These are phyloP conservation scores for Nicotiana benthamiana DNA, from an alignment of 257 asterid species.

Conservation along the genomic window DNA sequence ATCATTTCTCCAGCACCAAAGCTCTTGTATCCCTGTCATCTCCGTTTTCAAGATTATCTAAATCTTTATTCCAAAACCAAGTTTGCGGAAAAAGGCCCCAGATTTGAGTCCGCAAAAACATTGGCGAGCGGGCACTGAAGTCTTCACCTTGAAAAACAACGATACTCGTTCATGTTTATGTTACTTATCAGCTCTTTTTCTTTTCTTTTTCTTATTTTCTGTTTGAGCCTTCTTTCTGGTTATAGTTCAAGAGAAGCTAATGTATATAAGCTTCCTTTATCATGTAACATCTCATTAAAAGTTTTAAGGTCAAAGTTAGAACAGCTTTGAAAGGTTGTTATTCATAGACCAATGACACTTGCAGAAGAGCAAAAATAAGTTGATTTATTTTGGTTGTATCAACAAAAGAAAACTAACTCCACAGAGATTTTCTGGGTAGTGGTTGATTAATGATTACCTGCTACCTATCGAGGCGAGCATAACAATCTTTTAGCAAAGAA, in stretches of 20 bases:
- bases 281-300: not conserved
- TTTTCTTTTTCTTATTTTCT: not conserved
- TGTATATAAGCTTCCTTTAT: constrained; percentile 3
- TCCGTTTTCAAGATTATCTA: constrained; percentile 62
- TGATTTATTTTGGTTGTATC: not conserved
- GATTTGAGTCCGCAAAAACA: constrained; percentile 57
- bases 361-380: not conserved
- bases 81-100: constrained; percentile 55
- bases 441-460: not conserved
- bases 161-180: not conserved
- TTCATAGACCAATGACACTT: not conserved
- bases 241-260: constrained; percentile 46
- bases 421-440: not conserved
- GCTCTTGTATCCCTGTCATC: constrained; percentile 45
- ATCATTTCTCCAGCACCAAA: constrained; percentile 61
- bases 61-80: constrained; percentile 50
- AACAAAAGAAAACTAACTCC: not conserved
- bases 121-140: constrained; percentile 20
- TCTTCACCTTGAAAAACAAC: constrained; percentile 13
- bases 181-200: not conserved
- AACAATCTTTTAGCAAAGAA: not conserved
- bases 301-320: not conserved
- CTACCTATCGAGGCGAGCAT: not conserved
- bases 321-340: not conserved
- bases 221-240: not conserved